A percentile compares a stretch with the other conserved stretches of the same genome.
phyloP scores from a whole-genome alignment of 306 rosid genomes.

The Chamaecrista fasciculata region DNA sequence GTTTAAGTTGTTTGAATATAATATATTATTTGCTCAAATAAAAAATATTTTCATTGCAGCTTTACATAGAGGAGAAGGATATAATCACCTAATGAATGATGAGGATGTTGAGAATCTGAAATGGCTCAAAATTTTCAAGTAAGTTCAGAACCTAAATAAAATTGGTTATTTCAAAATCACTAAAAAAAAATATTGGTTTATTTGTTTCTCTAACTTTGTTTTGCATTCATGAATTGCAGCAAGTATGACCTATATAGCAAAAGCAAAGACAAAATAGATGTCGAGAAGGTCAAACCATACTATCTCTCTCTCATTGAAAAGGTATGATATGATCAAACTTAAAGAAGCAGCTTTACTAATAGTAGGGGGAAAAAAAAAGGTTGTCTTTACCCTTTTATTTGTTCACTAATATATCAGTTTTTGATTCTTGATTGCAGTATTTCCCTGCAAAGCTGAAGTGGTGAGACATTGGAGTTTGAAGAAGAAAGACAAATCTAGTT shows the following conservation, averaged over 20 bases:
- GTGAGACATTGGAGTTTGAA: background rate
- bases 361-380: background rate
- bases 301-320: constrained; percentile 15
- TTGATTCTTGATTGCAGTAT: constrained; percentile 10
- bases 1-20: background rate
- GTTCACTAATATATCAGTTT: background rate
- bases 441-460: constrained; percentile 20
- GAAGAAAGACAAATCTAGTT: background rate
- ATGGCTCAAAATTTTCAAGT: constrained; percentile 71
- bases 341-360: background rate
- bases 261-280: constrained; percentile 6
- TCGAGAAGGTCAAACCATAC: constrained; percentile 12
- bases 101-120: constrained; percentile 70
- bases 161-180: background rate
- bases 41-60: constrained; percentile 36
- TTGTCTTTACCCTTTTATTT: background rate
- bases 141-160: too few species aligned
- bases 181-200: background rate
- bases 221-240: background rate
- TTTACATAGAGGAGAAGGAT: constrained; percentile 64
- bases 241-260: constrained; percentile 15
- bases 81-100: constrained; percentile 70
- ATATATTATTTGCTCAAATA: background rate
- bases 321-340: background rate
- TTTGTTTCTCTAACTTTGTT: background rate